Base-by-base conservation (phyloP, 1,284 basidiomycete genomes). In the Coniferiporia weirii region DNA sequence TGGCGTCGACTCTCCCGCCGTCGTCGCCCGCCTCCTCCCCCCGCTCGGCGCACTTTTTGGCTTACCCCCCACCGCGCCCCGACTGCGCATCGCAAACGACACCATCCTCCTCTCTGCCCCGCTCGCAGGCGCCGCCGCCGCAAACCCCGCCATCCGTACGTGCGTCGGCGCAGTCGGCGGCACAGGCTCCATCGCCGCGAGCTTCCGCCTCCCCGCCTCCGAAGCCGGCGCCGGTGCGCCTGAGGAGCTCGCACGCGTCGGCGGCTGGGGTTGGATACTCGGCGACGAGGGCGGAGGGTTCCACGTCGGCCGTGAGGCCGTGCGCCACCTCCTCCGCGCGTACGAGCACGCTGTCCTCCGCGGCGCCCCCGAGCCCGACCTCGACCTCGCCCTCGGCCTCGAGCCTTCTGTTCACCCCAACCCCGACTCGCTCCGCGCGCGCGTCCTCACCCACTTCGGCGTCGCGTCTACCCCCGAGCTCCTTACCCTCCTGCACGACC, bases 181-280 rank as follows among this genome's bases (percentile, higher is more conserved):
- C 6, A 91, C 89, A 0, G 89, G 89, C 3, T 81, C 84, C 12
- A 87, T 82, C 64, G 77, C 83, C 35, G 83, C 85, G 34, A 81
- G 82, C 58, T 91, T 89, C 70, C 72, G 73, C 17, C 20, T 19
- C n/a, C 53, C 45, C 10, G 53, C 45, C 13, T n/a, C 40, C 22
- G 49, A 51, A 32, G 17, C 22, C 1, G 54, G 53, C 48, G 74
- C 64, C 2, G 72, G 73, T 1, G 66, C 67, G 19, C 73, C 87
- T 15, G 68, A 79, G 57, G 82, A 88, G 66, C 76, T 89, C 38
- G 87, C 82, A 1, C 79, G 89, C 15, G 77, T 82, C 36, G 89
- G 89, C 1, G 89, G 89, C 0, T 91, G 87, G 87, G 89, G 89
- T 0, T 91, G 88, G 87, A 84, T 91, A 34, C 75, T 91, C 5